Evolutionary conservation across 768 basidiomycete genomes (phyloP), one percentile per base, ranked within the genome.

Genomic region (Ephemerocybe angulata): DNA sequence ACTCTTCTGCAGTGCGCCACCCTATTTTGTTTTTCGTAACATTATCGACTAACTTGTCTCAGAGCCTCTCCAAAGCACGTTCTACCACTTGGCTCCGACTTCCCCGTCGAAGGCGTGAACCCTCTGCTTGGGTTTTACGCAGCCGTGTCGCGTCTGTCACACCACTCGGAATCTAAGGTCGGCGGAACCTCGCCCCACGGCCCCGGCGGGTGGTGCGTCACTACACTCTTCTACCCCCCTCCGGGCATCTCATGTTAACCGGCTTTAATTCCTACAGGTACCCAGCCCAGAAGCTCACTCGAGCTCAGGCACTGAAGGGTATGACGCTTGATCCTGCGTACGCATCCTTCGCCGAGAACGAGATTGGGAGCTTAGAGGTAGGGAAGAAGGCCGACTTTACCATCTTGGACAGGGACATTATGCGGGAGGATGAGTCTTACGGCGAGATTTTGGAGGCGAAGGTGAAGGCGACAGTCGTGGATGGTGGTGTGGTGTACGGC

Each of bases 71-170:
- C 46, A 67, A 80, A 90, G 93, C 56, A 56, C 58, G 55, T n/a
- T 25, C 11, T 95, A 2, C 86, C 93, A 0, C 77, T 97, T 1
- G 95, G 96, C 3, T 93, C 93, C 4, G 95, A 98, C 68, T 97
- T 98, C 69, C 96, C 96, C 0, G 86, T 98, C 2, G 95, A 98
- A 68, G 81, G 83, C 7, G 87, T 96, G 53, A 92, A 96, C 64
- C 95, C 96, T 0, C 72, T 98, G 30, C 74, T 89, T 3, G 92
- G 92, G 0, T 95, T 97, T 69, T 93, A 95, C 61, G 93, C 96
- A 4, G 92, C 93, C 0, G 80, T 93, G 2, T 78, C 92, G 1
- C 81, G 95, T 11, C 74, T 92, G 3, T 79, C 81, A 21, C 77
- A 2, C 75, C 81, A 12, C 93, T 93, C 0, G 72, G n/a, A n/a